Evolutionary conservation across 805 yeast species (phyloP).

Genomic region (Metschnikowia kunwiensis): DNA sequence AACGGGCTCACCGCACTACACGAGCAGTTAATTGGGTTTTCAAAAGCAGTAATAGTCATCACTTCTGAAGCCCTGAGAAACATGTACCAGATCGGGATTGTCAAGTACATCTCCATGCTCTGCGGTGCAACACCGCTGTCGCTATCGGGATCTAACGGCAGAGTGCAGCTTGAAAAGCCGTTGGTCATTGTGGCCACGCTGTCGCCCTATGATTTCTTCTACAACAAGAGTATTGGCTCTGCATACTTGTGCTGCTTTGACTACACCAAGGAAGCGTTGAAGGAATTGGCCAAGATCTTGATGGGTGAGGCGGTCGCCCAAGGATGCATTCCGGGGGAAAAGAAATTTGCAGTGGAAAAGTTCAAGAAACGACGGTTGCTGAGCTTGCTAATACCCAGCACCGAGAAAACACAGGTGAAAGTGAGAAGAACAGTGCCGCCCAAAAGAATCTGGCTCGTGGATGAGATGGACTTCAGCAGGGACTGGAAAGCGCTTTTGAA

Average conservation of each 20-base stretch:
- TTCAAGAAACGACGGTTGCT: slow-evolving; percentile 23
- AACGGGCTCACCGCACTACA: slow-evolving; percentile 54
- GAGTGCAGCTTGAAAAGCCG: slow-evolving; percentile 42
- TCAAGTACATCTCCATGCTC: slow-evolving; percentile 52
- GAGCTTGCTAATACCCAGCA: slow-evolving; percentile 13
- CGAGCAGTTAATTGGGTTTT: slow-evolving; percentile 49
- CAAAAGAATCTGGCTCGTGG: slow-evolving; percentile 54
- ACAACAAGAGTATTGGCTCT: slow-evolving; percentile 52
- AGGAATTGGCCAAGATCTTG: slow-evolving; percentile 47
- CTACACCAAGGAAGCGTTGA: slow-evolving; percentile 51
- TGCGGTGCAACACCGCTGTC: slow-evolving; percentile 46
- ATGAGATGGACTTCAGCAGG: slow-evolving; percentile 47
- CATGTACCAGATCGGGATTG: slow-evolving; percentile 59
- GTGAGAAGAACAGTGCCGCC: slow-evolving; percentile 21
- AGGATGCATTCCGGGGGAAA: slow-evolving; percentile 58
- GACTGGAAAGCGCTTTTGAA: slow-evolving; percentile 49
- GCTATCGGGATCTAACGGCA: slow-evolving; percentile 18
- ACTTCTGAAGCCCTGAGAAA: slow-evolving; percentile 59
- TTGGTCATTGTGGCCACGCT: slow-evolving; percentile 58
- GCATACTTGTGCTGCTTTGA: slow-evolving; percentile 61
- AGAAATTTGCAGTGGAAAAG: slow-evolving; percentile 28
- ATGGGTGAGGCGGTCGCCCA: slow-evolving; percentile 53
- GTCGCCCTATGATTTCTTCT: slow-evolving; percentile 60
- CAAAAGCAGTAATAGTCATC: slow-evolving; percentile 50
- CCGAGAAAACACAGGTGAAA: slow-evolving; percentile 6